These are phyloP conservation scores for Pseudocercospora fijiensis DNA, from an alignment of 2,329 filamentous ascomycete species.

Conservation along the genomic window DNA sequence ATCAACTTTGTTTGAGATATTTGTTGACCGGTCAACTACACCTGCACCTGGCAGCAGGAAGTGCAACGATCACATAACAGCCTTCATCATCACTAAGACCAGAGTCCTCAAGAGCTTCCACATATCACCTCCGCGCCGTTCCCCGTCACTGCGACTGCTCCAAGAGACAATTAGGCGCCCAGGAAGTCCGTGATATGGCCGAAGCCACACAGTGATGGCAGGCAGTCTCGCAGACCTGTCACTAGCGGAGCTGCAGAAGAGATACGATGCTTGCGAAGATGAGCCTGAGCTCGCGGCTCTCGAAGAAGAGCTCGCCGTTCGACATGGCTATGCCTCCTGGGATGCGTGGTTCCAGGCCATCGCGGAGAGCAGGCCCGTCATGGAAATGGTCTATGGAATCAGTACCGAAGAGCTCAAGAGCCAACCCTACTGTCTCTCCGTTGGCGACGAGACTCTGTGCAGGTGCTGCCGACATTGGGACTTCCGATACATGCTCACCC, in stretches of 20 bases:
- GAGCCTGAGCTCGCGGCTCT: background rate
- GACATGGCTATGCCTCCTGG: background rate
- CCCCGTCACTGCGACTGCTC: too few species aligned
- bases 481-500: too few species aligned
- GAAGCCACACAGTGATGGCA: background rate
- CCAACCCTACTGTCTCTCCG: too few species aligned
- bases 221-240: background rate
- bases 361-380: background rate
- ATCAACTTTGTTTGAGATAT: background rate
- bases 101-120: too few species aligned
- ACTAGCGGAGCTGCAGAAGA: background rate
- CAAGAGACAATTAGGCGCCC: background rate
- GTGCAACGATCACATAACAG: too few species aligned
- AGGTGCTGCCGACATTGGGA: too few species aligned
- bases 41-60: too few species aligned
- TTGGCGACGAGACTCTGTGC: too few species aligned
- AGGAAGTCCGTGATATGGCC: background rate
- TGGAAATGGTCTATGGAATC: background rate
- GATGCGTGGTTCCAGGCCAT: background rate
- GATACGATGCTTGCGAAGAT: background rate
- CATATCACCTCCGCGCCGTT: too few species aligned
- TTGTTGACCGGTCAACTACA: background rate
- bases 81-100: too few species aligned
- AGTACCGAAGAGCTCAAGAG: background rate
- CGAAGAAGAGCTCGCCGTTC: background rate